Conservation (phyloP, 805 yeast genomes). For the Pichia paraexigua region DNA sequence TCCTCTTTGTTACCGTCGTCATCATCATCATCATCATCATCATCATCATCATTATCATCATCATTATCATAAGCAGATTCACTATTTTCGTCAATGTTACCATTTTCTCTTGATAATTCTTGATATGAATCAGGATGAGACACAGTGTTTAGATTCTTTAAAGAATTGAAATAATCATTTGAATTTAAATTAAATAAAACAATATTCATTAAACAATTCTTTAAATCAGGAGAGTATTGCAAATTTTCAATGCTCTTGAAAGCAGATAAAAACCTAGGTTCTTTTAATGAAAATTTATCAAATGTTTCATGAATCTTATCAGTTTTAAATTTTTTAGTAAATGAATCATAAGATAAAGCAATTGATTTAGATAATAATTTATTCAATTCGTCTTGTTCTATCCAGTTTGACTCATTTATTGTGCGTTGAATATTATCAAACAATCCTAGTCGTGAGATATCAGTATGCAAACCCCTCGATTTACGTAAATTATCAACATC, state of each 20-base stretch:
- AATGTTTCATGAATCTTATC: background rate
- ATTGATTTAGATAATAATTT: slow-evolving; percentile 26
- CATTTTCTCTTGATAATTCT: background rate
- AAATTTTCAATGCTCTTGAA: slow-evolving; percentile 23
- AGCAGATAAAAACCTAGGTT: background rate
- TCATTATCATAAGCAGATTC: background rate
- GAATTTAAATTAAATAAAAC: slow-evolving; percentile 1
- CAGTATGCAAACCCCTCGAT: slow-evolving; percentile 26
- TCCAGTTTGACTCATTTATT: slow-evolving; percentile 30
- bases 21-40: slow-evolving; percentile 4
- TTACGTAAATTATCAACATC: slow-evolving; percentile 49
- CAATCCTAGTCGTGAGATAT: slow-evolving; percentile 21
- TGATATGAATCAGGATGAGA: background rate
- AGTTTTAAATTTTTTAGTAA: slow-evolving; percentile 7
- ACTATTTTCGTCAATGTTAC: background rate
- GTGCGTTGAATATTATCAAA: slow-evolving; percentile 25
- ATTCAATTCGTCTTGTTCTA: slow-evolving; percentile 32
- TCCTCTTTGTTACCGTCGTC: background rate
- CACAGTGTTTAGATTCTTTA: background rate
- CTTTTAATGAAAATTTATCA: background rate
- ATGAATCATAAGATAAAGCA: slow-evolving; percentile 18
- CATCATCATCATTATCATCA: background rate
- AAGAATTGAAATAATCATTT: background rate
- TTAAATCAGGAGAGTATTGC: slow-evolving; percentile 8
- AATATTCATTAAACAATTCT: background rate